Base-by-base conservation (phyloP, 2,329 filamentous ascomycete genomes). In the Fusarium incarnatum region DNA sequence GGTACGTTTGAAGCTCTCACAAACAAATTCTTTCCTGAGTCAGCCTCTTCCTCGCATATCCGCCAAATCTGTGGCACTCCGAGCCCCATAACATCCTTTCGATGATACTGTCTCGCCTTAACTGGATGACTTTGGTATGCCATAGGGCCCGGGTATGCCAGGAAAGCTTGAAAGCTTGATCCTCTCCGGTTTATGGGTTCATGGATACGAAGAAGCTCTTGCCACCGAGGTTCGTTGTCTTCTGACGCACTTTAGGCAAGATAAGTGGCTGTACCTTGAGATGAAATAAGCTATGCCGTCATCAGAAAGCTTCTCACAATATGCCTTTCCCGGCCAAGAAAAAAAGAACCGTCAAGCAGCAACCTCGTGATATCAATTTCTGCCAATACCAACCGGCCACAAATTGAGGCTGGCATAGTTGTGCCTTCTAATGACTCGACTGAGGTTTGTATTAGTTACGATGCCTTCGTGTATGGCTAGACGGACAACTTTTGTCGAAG, bases 161-260 rank as follows among this genome's bases (percentile, higher is more conserved):
- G 13, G 34, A 28, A 42, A 55, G 16, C 22, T 11, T 46, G 37
- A 20, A 15, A 40, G 15, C 45, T 41, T 64, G 37, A 22, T 11
- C 22, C 8, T 41, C 47, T n/a, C 18, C 41, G 15, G 6, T 18
- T 18, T 9, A 52, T 41, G 13, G 16, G 25, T 25, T 42, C 49
- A 22, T 28, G 18, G 16, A 28, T 15, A 27, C 8, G 22, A 50
- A 34, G 15, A 53, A 27, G 32, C 32, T 41, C n/a, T 18, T 52
- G 23, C 18, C 16, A 10, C 18, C 25, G 30, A 40, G 27, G n/a
- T 27, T 15, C 15, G 46, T 54, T 56, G 63, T 48, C 55, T 67
- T 37, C 40, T 50, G 45, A 52, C 63, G 55, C 30, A 66, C 63
- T n/a, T 18, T 47, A 48, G 15, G 62, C 63, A 15, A 32, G 40